A percentile compares a stretch with the other conserved stretches of the same genome.
These are phyloP conservation scores for Tetrahymena borealis DNA, from an alignment of 73 alveolate species.

Conservation along the genomic window DNA sequence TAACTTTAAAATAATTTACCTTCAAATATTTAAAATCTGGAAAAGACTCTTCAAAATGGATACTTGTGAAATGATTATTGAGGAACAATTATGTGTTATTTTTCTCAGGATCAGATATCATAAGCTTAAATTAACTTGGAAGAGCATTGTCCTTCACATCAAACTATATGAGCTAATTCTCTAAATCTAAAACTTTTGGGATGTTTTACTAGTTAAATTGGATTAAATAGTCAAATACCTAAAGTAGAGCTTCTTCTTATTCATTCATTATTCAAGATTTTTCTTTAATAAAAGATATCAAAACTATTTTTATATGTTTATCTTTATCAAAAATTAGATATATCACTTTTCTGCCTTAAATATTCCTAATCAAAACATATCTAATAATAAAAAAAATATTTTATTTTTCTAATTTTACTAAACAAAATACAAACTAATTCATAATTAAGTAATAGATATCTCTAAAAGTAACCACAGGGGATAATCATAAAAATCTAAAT, in stretches of 20 bases:
- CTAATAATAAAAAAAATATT: too few relatives aligned
- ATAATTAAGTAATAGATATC: too few relatives aligned
- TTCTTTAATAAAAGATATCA: too few relatives aligned
- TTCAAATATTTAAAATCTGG: not conserved
- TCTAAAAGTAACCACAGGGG: too few relatives aligned
- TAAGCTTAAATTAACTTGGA: not conserved
- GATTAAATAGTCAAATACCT: not conserved
- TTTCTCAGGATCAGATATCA: not conserved
- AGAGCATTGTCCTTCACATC: not conserved
- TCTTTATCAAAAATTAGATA: too few relatives aligned
- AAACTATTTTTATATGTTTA: too few relatives aligned
- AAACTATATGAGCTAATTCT: not conserved
- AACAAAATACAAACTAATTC: too few relatives aligned
- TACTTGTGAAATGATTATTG: not conserved
- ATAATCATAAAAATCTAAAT: too few relatives aligned
- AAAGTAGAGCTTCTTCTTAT: not conserved
- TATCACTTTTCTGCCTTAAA: too few relatives aligned
- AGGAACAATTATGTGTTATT: not conserved
- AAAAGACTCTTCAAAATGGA: not conserved
- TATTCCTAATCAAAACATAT: too few relatives aligned
- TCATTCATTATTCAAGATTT: not conserved
- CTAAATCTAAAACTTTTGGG: not conserved
- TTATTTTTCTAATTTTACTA: too few relatives aligned
- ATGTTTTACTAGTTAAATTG: not conserved
- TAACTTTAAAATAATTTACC: not conserved